These are phyloP conservation scores for Nakazawaea populi DNA, from an alignment of 805 yeast species.

Conservation along the genomic window DNA sequence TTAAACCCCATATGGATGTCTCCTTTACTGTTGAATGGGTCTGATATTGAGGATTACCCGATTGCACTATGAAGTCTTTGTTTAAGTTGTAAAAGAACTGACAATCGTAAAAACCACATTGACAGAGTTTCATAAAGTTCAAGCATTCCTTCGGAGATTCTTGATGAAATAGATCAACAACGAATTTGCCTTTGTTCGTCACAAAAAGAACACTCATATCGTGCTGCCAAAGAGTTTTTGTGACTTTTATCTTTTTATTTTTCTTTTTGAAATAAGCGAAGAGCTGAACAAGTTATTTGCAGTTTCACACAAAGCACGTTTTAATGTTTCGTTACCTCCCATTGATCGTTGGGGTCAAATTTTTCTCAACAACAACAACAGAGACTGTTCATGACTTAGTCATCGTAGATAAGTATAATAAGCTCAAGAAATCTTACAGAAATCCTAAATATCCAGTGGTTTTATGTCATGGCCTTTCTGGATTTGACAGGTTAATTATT, in stretches of 20 bases:
- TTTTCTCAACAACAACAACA: slow-evolving; percentile 3
- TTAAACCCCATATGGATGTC: slow-evolving; percentile 24
- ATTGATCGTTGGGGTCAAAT: background rate
- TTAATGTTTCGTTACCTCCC: slow-evolving; percentile 2
- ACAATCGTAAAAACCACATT: slow-evolving; percentile 44
- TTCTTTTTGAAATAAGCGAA: background rate
- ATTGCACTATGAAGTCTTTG: slow-evolving; percentile 30
- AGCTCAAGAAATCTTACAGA: slow-evolving; percentile 33
- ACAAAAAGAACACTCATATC: slow-evolving; percentile 35
- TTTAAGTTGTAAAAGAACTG: slow-evolving; percentile 42
- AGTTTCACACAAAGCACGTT: too few species aligned
- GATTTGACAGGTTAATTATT: slow-evolving; percentile 60
- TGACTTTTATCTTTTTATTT: background rate
- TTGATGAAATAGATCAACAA: slow-evolving; percentile 37
- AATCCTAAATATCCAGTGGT: slow-evolving; percentile 72
- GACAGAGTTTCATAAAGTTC: slow-evolving; percentile 51
- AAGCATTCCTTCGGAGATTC: slow-evolving; percentile 31
- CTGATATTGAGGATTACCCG: slow-evolving; percentile 47
- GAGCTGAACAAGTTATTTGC: background rate
- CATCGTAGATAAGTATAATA: slow-evolving; percentile 26
- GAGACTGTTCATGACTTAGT: slow-evolving; percentile 15
- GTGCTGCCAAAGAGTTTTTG: background rate
- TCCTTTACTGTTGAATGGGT: slow-evolving; percentile 21
- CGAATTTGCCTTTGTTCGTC: slow-evolving; percentile 40
- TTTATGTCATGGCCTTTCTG: slow-evolving; percentile 82